Percentiles rank a stretch among this genome's conserved stretches.
phyloP scores from a whole-genome alignment of 768 basidiomycete species.

The Mycena capillaripes region DNA sequence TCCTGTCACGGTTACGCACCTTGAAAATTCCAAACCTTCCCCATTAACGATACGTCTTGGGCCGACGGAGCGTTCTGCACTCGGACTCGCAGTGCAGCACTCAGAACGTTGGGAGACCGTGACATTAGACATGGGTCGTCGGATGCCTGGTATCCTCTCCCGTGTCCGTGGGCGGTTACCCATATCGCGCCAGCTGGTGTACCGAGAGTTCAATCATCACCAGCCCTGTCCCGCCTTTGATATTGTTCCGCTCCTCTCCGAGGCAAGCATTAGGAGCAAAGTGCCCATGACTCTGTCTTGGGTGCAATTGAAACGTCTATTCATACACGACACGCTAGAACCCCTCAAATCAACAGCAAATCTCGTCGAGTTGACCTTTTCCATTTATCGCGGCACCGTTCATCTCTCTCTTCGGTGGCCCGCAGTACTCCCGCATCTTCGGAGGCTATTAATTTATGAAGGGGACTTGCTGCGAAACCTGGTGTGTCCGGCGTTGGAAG shows the following conservation, averaged over 20 bases:
- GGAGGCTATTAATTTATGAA: neutral
- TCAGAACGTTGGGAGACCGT: neutral
- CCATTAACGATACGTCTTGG: neutral
- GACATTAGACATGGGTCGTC: neutral
- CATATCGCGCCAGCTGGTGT: neutral
- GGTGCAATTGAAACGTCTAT: neutral
- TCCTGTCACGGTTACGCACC: neutral
- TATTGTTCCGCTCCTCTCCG: neutral
- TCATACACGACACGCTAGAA: neutral
- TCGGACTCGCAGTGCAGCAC: neutral
- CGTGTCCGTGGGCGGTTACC: neutral
- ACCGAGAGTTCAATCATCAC: neutral
- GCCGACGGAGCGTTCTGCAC: neutral
- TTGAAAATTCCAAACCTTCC: neutral
- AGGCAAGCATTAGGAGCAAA: neutral
- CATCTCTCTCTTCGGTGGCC: neutral
- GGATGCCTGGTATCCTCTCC: neutral
- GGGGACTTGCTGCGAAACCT: neutral
- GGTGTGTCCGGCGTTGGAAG: neutral
- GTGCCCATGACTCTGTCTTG: neutral
- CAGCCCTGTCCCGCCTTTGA: neutral
- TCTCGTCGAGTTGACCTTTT: constrained; percentile 3
- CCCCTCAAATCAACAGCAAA: neutral
- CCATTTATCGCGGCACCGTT: too few relatives aligned
- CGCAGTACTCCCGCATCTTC: neutral